These are phyloP conservation scores for Macrophomina phaseolina DNA, from an alignment of 2,329 filamentous ascomycete species.

Conservation along the genomic window DNA sequence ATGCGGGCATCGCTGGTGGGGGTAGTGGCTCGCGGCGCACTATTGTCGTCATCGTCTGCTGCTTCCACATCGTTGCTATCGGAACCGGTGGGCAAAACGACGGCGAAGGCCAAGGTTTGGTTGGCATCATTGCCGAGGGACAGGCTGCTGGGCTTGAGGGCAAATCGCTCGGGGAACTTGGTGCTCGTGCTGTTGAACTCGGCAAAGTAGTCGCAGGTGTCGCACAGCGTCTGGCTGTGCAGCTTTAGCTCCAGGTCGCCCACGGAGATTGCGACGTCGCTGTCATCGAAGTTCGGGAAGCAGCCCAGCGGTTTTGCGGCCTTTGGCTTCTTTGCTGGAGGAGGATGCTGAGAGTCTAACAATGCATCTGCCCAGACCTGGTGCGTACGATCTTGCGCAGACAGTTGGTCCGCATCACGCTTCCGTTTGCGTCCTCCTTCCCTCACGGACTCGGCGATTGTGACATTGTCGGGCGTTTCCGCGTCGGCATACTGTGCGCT, in stretches of 20 bases:
- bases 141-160: neutral
- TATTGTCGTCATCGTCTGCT: neutral
- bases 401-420: slow-evolving; percentile 70
- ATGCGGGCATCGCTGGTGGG: neutral
- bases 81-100: neutral
- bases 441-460: slow-evolving; percentile 83
- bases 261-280: neutral
- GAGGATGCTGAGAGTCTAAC: slow-evolving; percentile 48
- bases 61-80: neutral
- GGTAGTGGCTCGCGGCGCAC: no score
- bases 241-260: neutral
- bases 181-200: neutral
- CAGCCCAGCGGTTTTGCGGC: no score
- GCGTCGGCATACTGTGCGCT: slow-evolving; percentile 72
- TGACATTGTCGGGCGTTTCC: slow-evolving; percentile 82
- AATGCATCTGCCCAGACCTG: slow-evolving; percentile 91
- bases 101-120: no score
- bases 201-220: slow-evolving; percentile 2
- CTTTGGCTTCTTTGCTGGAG: neutral
- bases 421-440: slow-evolving; percentile 76
- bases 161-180: neutral
- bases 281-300: neutral
- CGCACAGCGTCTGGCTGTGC: neutral
- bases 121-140: no score
- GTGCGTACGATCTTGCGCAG: slow-evolving; percentile 78